Conservation (phyloP, 108 stramenopile genomes). For the Cyclotella kingstonii region DNA sequence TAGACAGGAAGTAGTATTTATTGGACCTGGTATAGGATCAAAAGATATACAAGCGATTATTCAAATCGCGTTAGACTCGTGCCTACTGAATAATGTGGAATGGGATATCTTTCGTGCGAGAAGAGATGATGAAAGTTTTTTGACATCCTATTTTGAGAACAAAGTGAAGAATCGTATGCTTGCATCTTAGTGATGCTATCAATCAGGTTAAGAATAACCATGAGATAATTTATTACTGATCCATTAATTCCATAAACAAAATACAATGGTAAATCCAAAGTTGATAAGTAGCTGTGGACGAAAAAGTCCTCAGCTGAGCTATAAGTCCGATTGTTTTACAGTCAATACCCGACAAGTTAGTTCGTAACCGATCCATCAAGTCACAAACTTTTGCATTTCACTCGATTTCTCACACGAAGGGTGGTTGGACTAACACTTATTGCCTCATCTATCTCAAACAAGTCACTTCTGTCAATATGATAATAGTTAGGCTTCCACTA, state of each 20-base stretch:
- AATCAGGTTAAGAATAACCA: background rate
- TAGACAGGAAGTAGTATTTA: slow-evolving; percentile 88
- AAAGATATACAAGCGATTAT: slow-evolving; percentile 36
- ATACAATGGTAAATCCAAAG: too few relatives aligned
- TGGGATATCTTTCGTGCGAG: slow-evolving; percentile 45
- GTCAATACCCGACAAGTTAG: too few relatives aligned
- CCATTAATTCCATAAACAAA: background rate
- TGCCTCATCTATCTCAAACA: background rate
- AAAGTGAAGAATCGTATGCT: slow-evolving; percentile 44
- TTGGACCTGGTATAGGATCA: slow-evolving; percentile 54
- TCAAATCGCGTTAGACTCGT: slow-evolving; percentile 48
- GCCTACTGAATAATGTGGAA: slow-evolving; percentile 65
- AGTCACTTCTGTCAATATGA: background rate
- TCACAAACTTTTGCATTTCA: too few relatives aligned
- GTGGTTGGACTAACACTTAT: background rate
- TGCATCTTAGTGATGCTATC: slow-evolving; percentile 28
- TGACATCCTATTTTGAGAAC: slow-evolving; percentile 38
- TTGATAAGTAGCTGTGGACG: too few relatives aligned
- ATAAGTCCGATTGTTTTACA: too few relatives aligned
- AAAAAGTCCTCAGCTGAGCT: too few relatives aligned
- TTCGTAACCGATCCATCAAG: too few relatives aligned
- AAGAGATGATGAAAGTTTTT: slow-evolving; percentile 27
- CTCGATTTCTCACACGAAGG: too few relatives aligned
- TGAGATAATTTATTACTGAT: background rate
- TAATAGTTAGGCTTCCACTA: background rate